Evolutionary conservation across 106 monocot species (phyloP), one percentile per base, ranked within the genome.

Genomic region (Posidonia australis): DNA sequence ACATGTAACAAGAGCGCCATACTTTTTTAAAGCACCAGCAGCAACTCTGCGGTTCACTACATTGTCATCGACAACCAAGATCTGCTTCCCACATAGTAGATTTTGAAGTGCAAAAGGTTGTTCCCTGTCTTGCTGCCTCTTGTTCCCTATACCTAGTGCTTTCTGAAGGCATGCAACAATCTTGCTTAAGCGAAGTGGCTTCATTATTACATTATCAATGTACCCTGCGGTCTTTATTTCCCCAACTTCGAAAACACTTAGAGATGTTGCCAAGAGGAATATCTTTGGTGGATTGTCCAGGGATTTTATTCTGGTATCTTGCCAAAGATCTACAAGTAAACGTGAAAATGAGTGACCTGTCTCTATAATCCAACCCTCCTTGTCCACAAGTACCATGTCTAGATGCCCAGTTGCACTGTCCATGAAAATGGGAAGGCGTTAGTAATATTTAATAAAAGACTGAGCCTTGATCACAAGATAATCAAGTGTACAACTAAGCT

Each of bases 11-110:
- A 76, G 28, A 61, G 84, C 87, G 60, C 92, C 84, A 59, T 80
- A 87, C 66, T 87, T 92, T 30, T 81, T 77, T 70, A 92, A 71
- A 67, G 79, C 84, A 49, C 82, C 87, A 28, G 72, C 81, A 41
- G 87, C 92, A 62, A 92, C 92, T 60, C 67, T 84, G 16, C 84
- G 72, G 58, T 87, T 92, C 36, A 92, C 84, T 22, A 60, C 63
- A 74, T 92, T 92, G 62, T 92, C 92, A 60, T 92, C 92, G 25
- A 92, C 92, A 48, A 92, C 87, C 43, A 87, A 60, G 41, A 92
- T 92, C 13, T 73, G 66, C 46, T 84, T 92, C 36, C 77, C 84
- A 31, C 21, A 78, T 19, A 92, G 74, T 16, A 92, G 51, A 64
- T 78, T 83, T 46, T 62, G 58, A 51, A 92, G 86, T 36, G 65